These are phyloP conservation scores for Dalechampia spathulata DNA, from an alignment of 441 rosid genomes.

Conservation along the genomic window DNA sequence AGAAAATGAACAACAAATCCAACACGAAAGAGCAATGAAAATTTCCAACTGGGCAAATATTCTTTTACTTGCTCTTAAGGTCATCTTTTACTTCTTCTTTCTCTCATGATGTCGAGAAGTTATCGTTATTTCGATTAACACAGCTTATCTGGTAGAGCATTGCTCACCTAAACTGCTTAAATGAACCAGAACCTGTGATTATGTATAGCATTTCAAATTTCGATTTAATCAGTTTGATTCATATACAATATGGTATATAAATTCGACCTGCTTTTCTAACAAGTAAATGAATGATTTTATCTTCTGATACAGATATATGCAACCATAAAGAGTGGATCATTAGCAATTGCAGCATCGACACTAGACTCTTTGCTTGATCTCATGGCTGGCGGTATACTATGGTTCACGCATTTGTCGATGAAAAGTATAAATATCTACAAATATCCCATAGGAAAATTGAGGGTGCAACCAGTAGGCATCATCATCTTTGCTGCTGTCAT, in stretches of 20 bases:
- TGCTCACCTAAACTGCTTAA: too few species aligned
- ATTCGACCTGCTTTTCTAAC: background rate
- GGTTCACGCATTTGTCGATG: constrained; percentile 88
- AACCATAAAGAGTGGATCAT: constrained; percentile 72
- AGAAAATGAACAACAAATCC: constrained; percentile 30
- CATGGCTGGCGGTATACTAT: constrained; percentile 89
- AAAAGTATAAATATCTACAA: constrained; percentile 68
- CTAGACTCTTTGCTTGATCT: constrained; percentile 87
- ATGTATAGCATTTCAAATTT: too few species aligned
- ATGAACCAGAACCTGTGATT: too few species aligned
- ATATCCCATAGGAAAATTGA: constrained; percentile 85
- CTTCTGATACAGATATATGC: constrained; percentile 52
- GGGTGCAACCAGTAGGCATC: constrained; percentile 91
- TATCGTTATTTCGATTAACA: too few species aligned
- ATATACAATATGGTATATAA: too few species aligned
- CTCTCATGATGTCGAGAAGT: background rate
- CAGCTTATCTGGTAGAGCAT: too few species aligned
- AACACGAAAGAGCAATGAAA: constrained; percentile 67
- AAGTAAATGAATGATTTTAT: background rate
- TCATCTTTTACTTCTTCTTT: background rate
- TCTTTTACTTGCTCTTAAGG: constrained; percentile 49
- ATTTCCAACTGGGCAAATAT: constrained; percentile 46
- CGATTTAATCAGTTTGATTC: too few species aligned
- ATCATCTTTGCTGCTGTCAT: constrained; percentile 80
- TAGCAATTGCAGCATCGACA: constrained; percentile 92